These are phyloP conservation scores for Parsonsia alboflavescens DNA, from an alignment of 257 asterid genomes.

Conservation along the genomic window DNA sequence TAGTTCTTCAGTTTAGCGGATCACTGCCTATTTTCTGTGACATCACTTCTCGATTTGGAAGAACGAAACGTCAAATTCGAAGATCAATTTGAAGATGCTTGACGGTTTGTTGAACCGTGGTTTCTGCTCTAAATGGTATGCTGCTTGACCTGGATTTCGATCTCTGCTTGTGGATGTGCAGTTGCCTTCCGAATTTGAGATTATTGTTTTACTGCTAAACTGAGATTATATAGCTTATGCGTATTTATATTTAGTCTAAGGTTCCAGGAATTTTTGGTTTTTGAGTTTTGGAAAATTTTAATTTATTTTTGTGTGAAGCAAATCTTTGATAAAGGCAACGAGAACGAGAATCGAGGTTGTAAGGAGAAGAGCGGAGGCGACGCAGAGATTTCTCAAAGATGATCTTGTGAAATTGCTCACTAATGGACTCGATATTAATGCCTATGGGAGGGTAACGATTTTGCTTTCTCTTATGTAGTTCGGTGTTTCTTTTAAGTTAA, in stretches of 20 bases:
- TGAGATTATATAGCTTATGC: neutral
- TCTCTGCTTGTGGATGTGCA: neutral
- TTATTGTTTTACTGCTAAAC: neutral
- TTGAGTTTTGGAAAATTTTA: neutral
- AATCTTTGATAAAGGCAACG: conserved; percentile 59
- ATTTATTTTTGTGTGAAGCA: conserved; percentile 41
- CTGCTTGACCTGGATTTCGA: conserved; percentile 11
- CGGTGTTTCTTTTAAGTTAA: neutral
- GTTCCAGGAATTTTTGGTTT: neutral
- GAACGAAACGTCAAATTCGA: neutral
- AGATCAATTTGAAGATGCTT: conserved; percentile 54
- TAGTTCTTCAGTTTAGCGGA: neutral
- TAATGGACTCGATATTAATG: conserved; percentile 88
- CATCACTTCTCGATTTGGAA: neutral
- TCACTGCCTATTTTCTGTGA: neutral
- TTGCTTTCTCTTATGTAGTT: neutral
- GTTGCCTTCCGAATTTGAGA: neutral
- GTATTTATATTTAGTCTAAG: neutral
- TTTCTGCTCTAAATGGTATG: conserved; percentile 84
- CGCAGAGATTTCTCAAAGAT: conserved; percentile 82
- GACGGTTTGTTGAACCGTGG: conserved; percentile 84
- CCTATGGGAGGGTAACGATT: conserved; percentile 73
- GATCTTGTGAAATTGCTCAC: conserved; percentile 87
- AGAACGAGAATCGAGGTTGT: conserved; percentile 70
- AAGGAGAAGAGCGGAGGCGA: conserved; percentile 78